Evolutionary conservation across 2,329 filamentous ascomycete genomes (phyloP).

Genomic region (Fusarium metavorans): DNA sequence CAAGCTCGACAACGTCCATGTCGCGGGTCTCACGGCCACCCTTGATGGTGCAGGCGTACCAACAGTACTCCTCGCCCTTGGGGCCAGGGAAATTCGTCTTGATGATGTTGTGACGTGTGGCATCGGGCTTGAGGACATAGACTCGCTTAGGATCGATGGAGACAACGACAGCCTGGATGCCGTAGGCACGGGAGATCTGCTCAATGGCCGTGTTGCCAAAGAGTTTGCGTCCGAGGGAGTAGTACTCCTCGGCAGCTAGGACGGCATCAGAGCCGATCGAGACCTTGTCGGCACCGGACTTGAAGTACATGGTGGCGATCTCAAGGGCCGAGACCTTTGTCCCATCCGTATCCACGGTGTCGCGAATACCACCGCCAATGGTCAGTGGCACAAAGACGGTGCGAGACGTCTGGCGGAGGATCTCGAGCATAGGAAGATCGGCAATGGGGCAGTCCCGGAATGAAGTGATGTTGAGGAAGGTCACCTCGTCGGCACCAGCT

Average conservation of each 20-base stretch:
- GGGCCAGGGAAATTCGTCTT: conserved; percentile 77
- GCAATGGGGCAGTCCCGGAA: conserved; percentile 95
- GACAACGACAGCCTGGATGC: conserved; percentile 96
- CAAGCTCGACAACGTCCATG: conserved; percentile 90
- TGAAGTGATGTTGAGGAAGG: conserved; percentile 97
- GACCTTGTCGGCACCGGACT: conserved; percentile 96
- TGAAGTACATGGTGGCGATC: conserved; percentile 97
- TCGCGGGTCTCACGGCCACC: conserved; percentile 95
- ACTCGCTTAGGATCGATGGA: conserved; percentile 94
- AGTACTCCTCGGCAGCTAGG: conserved; percentile 91
- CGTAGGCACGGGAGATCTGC: conserved; percentile 92
- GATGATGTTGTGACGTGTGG: conserved; percentile 79
- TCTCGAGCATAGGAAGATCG: conserved; percentile 96
- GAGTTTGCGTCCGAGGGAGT: conserved; percentile 74
- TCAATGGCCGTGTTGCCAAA: conserved; percentile 92
- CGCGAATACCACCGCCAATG: conserved; percentile 93
- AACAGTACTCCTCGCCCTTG: conserved; percentile 84
- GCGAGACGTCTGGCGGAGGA: conserved; percentile 85
- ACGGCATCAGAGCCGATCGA: conserved; percentile 97
- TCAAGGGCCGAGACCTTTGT: conserved; percentile 89
- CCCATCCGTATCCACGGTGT: conserved; percentile 90
- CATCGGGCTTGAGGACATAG: conserved; percentile 80
- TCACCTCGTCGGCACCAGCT: conserved; percentile 95
- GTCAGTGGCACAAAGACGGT: conserved; percentile 97
- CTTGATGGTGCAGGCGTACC: conserved; percentile 98